These are phyloP conservation scores for Brettanomyces naardenensis DNA, from an alignment of 805 yeast species.

Conservation along the genomic window DNA sequence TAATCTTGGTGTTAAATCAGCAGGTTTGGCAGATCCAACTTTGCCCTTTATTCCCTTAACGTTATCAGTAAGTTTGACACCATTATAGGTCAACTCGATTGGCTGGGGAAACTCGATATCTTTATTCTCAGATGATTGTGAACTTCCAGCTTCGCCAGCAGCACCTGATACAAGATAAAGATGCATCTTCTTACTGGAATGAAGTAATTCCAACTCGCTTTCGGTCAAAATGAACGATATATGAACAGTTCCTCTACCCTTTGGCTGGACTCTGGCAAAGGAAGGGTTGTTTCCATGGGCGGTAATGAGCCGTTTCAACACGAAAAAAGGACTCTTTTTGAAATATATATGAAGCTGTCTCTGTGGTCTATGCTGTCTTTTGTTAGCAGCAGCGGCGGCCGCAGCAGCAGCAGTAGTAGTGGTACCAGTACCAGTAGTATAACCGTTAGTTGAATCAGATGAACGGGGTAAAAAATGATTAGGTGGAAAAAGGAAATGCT, in stretches of 20 bases:
- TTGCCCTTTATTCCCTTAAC: conserved; percentile 70
- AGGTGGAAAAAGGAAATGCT: conserved; percentile 12
- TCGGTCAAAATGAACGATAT: conserved; percentile 35
- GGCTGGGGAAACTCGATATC: conserved; percentile 63
- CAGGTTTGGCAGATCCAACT: conserved; percentile 77
- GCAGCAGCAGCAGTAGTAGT: not conserved
- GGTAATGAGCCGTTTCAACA: conserved; percentile 36
- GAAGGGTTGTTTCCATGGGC: conserved; percentile 34
- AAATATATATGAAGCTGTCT: conserved; percentile 32
- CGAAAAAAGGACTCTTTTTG: conserved; percentile 49
- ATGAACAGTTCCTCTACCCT: conserved; percentile 38
- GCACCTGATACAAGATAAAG: conserved; percentile 51
- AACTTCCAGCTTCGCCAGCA: conserved; percentile 11
- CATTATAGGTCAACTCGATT: conserved; percentile 59
- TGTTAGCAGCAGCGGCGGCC: not conserved
- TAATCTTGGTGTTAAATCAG: conserved; percentile 56
- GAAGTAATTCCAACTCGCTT: conserved; percentile 33
- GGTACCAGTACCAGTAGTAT: conserved; percentile 9
- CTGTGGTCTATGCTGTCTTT: conserved; percentile 4
- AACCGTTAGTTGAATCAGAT: no score
- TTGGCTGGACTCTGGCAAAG: conserved; percentile 30
- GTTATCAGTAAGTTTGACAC: conserved; percentile 38
- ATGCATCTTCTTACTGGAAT: conserved; percentile 22
- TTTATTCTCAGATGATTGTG: conserved; percentile 12
- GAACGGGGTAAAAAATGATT: not conserved